These are phyloP conservation scores for Alternaria dauci DNA, from an alignment of 2,329 filamentous ascomycete species.

Conservation along the genomic window DNA sequence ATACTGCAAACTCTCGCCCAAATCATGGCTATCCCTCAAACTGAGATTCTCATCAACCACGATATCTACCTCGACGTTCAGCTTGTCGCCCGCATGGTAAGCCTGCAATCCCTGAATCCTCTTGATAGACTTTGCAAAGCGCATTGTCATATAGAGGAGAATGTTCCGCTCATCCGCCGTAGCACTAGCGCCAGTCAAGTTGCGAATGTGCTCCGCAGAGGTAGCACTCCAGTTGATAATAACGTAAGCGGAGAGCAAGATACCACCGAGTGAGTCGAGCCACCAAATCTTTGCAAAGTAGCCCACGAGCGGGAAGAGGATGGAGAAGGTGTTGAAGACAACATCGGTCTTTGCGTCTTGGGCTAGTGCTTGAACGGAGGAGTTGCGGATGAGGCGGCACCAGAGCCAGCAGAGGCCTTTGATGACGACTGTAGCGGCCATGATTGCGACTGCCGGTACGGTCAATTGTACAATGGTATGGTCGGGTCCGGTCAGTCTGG, in stretches of 20 bases:
- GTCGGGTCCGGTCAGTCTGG: constrained; percentile 67
- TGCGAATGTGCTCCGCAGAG: constrained; percentile 78
- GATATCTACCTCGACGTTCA: constrained; percentile 85
- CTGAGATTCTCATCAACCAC: constrained; percentile 79
- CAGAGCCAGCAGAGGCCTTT: constrained; percentile 86
- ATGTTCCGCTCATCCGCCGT: constrained; percentile 84
- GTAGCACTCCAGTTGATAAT: constrained; percentile 81
- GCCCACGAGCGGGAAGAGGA: constrained; percentile 83
- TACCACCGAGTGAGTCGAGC: constrained; percentile 80
- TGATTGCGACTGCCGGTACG: constrained; percentile 76
- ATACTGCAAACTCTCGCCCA: constrained; percentile 81
- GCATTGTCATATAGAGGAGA: constrained; percentile 89
- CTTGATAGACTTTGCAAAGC: constrained; percentile 86
- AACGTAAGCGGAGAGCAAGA: constrained; percentile 79
- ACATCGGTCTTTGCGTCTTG: constrained; percentile 77
- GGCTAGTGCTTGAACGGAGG: constrained; percentile 80
- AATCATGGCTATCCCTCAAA: constrained; percentile 81
- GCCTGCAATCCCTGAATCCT: constrained; percentile 86
- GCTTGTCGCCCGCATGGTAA: constrained; percentile 85
- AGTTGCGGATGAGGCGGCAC: constrained; percentile 87
- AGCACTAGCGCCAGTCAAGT: constrained; percentile 80
- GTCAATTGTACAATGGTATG: constrained; percentile 77
- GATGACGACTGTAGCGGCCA: constrained; percentile 81
- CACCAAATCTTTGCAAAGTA: constrained; percentile 83
- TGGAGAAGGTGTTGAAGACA: constrained; percentile 89